These are phyloP conservation scores for Ambrosia artemisiifolia DNA, from an alignment of 129 eudicot genomes.

Conservation along the genomic window DNA sequence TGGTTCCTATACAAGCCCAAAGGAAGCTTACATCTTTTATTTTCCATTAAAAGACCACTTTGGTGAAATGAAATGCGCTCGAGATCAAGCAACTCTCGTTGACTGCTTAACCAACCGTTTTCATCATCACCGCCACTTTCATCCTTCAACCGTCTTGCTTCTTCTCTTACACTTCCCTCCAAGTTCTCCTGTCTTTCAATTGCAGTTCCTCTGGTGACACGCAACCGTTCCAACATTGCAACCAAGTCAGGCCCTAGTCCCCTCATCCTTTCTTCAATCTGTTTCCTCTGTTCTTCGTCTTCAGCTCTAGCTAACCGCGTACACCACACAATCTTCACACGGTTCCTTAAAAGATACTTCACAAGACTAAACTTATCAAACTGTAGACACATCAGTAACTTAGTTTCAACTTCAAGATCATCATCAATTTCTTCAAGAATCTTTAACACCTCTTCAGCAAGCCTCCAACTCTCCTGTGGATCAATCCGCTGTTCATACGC, in stretches of 20 bases:
- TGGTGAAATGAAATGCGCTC: constrained; percentile 71
- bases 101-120: constrained; percentile 76
- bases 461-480: constrained; percentile 81
- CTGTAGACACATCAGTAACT: constrained; percentile 62
- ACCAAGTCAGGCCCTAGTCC: constrained; percentile 62
- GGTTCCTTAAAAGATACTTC: constrained; percentile 65
- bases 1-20: constrained; percentile 67
- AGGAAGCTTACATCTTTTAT: constrained; percentile 77
- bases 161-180: constrained; percentile 83
- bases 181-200: constrained; percentile 86
- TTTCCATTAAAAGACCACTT: constrained; percentile 73
- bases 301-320: constrained; percentile 92
- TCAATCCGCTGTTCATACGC: constrained; percentile 90
- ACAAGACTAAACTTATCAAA: constrained; percentile 73
- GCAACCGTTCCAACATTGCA: constrained; percentile 79
- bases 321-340: constrained; percentile 89
- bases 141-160: constrained; percentile 86
- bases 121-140: constrained; percentile 69
- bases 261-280: constrained; percentile 76
- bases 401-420: constrained; percentile 75
- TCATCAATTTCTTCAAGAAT: constrained; percentile 77
- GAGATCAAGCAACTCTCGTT: constrained; percentile 79
- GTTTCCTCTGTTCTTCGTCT: constrained; percentile 73
- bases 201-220: constrained; percentile 85
- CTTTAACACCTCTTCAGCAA: constrained; percentile 83